phyloP scores from a whole-genome alignment of 495 filamentous ascomycete species.

The Penicillium lividum region DNA sequence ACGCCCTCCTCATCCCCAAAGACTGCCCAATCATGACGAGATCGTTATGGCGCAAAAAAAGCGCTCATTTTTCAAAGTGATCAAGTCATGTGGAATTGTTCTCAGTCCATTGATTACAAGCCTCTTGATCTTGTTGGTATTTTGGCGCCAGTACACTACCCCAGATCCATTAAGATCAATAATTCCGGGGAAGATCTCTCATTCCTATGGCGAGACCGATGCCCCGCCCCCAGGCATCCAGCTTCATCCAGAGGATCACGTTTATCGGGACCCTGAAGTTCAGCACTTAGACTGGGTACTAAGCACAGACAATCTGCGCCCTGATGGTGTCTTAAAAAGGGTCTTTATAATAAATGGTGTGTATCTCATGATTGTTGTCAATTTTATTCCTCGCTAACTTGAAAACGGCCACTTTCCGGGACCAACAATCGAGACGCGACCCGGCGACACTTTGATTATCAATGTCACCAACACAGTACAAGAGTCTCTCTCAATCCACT shows the following conservation, averaged over 20 bases:
- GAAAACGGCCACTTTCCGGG: constrained; percentile 28
- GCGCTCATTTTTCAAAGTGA: too few relatives aligned
- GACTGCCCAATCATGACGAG: too few relatives aligned
- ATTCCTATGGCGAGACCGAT: not conserved
- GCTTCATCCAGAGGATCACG: not conserved
- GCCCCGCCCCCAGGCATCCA: not conserved
- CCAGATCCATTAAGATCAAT: not conserved
- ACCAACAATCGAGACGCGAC: constrained; percentile 37
- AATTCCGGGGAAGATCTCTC: not conserved
- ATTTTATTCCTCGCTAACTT: too few relatives aligned
- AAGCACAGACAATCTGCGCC: not conserved
- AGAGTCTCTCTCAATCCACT: constrained; percentile 32
- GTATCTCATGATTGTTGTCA: too few relatives aligned
- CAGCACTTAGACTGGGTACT: not conserved
- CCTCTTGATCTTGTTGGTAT: not conserved
- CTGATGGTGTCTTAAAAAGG: not conserved
- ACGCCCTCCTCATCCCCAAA: too few relatives aligned
- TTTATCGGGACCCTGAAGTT: not conserved
- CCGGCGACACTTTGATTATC: constrained; percentile 68
- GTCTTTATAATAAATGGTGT: not conserved
- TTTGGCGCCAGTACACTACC: not conserved
- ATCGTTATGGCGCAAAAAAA: too few relatives aligned
- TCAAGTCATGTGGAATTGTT: too few relatives aligned
- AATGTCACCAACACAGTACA: constrained; percentile 67
- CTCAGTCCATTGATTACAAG: not conserved